Evolutionary conservation across 1,139 yeast species (phyloP), one percentile per base, ranked within the genome.

Genomic region (Protomyces macrosporus): DNA sequence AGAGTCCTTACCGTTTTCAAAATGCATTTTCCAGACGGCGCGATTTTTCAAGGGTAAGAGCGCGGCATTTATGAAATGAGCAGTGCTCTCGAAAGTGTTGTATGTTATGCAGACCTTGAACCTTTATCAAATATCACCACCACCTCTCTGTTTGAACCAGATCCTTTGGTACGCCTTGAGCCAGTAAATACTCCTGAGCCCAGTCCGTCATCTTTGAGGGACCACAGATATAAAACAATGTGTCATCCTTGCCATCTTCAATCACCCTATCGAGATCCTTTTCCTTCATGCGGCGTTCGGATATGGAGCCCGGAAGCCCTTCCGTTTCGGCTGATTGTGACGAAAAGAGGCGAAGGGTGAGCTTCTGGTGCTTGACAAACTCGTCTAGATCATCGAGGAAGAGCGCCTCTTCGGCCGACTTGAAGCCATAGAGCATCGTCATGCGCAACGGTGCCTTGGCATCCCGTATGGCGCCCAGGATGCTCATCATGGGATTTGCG

Each of bases 191-290:
- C 42, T 52, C 53, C 34, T 58, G 62, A 32, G 34, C 62, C 35
- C 36, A 58, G 45, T 58, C 62, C 3, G 62, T 58, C 62, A 58
- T 58, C 35, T 58, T 55, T 6, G 62, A 51, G n/a, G 62, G 62
- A 14, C 62, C 62, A 16, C 62, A 58, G 53, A 58, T 40, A 35
- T 58, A 58, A 23, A 51, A 58, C n/a, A 58, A 42, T 14, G 53
- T 58, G 51, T 55, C 45, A 39, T 58, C 56, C 40, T 34, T 52
- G 42, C 52, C 55, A 12, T 16, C 39, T 12, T 36, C 14, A 14
- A 58, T n/a, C 23, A 52, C 53, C 39, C 37, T 55, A 10, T 39
- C 52, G 42, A 58, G 56, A 33, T 58, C 62, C 32, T n/a, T n/a
- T 12, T 51, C 62, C 33, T 33, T 34, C 53, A 58, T 33, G n/a